A percentile compares a stretch with the other conserved stretches of the same genome.
Evolutionary conservation across 2,329 filamentous ascomycete species (phyloP).

Genomic region (Ascochyta pisi): DNA sequence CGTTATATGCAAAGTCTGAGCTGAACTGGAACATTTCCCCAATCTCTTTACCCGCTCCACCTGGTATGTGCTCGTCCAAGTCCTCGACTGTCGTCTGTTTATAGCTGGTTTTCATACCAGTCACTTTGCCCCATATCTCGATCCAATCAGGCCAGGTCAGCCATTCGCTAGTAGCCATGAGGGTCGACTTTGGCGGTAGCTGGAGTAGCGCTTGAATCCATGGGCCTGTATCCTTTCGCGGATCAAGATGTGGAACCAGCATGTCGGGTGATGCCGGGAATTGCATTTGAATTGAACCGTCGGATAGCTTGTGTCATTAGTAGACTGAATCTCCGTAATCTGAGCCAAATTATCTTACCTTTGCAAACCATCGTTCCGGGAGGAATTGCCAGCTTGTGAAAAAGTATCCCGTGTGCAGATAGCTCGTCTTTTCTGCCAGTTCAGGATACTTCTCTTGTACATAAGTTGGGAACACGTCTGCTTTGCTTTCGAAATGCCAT

Average conservation of each 20-base stretch:
- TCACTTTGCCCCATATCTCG: constrained; percentile 29
- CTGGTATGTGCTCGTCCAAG: constrained; percentile 28
- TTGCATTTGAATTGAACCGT: constrained; percentile 27
- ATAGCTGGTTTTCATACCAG: constrained; percentile 27
- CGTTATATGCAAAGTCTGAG: constrained; percentile 44
- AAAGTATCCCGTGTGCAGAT: constrained; percentile 30
- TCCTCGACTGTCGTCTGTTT: constrained; percentile 22
- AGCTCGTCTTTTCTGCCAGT: constrained; percentile 29
- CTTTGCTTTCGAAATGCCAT: constrained; percentile 42
- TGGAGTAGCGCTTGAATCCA: constrained; percentile 29
- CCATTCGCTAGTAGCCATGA: constrained; percentile 32
- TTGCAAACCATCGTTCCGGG: constrained; percentile 25
- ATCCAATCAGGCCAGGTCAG: constrained; percentile 31
- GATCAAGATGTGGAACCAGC: constrained; percentile 23
- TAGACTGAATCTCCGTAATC: neutral
- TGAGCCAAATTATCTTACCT: constrained; percentile 13
- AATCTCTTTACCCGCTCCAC: constrained; percentile 34
- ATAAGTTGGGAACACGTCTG: constrained; percentile 30
- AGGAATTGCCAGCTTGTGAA: constrained; percentile 29
- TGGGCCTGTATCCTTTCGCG: constrained; percentile 24
- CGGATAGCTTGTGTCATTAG: constrained; percentile 11
- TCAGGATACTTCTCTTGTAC: constrained; percentile 26
- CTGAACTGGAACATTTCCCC: constrained; percentile 39
- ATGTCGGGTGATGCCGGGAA: constrained; percentile 20
- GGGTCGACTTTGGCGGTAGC: constrained; percentile 26